A percentile compares a stretch with the other conserved stretches of the same genome.
Conservation (phyloP, 140 eudicot genomes). For the Flaveria floridana region DNA sequence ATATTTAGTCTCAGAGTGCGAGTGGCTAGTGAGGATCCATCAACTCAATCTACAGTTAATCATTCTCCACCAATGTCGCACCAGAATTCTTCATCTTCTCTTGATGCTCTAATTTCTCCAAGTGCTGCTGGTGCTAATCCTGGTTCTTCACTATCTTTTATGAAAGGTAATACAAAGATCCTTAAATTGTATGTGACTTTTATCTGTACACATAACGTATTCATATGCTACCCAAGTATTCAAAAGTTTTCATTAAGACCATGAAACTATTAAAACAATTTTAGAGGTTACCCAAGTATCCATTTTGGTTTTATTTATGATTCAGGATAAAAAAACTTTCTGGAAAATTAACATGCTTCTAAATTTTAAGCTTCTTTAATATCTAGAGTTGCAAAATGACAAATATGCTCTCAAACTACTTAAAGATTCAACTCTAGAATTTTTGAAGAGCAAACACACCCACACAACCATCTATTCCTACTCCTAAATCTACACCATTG, state of each 20-base stretch:
- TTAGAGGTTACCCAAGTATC: background rate
- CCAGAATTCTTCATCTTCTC: constrained; percentile 69
- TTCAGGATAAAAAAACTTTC: background rate
- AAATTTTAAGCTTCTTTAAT: background rate
- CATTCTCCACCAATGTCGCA: constrained; percentile 42
- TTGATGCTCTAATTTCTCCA: constrained; percentile 73
- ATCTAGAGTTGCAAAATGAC: background rate
- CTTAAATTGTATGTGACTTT: constrained; percentile 2
- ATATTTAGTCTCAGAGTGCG: constrained; percentile 92
- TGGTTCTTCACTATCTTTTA: constrained; percentile 78
- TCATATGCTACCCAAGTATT: background rate
- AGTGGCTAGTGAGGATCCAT: constrained; percentile 62
- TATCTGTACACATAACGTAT: background rate
- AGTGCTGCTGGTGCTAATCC: constrained; percentile 79
- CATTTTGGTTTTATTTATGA: background rate
- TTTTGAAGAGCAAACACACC: too few relatives aligned
- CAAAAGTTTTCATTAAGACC: background rate
- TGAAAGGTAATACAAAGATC: constrained; percentile 62
- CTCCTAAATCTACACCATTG: too few relatives aligned
- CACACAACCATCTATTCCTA: too few relatives aligned
- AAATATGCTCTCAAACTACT: background rate
- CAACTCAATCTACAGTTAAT: constrained; percentile 41
- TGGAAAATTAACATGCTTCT: background rate
- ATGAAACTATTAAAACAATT: background rate
- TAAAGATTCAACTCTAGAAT: background rate